Evolutionary conservation across 495 filamentous ascomycete genomes (phyloP).

Genomic region (Acidiella bohemica): DNA sequence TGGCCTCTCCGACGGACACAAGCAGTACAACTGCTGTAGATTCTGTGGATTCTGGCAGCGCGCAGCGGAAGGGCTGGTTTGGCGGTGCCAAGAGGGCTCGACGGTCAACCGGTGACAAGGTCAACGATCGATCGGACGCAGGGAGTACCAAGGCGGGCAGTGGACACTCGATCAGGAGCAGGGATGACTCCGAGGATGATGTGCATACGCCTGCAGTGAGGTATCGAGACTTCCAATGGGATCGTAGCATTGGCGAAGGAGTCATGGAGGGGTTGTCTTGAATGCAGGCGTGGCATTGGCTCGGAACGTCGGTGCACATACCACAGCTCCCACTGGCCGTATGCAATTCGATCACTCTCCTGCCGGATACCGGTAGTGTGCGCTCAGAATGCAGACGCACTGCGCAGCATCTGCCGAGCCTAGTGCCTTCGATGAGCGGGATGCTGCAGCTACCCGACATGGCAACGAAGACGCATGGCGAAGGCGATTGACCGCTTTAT

Average conservation of each 20-base stretch:
- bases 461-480: too few relatives aligned
- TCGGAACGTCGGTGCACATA: too few relatives aligned
- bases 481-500: too few relatives aligned
- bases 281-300: too few relatives aligned
- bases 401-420: too few relatives aligned
- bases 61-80: conserved; percentile 11
- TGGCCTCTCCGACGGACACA: not conserved
- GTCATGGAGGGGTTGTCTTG: conserved; percentile 38
- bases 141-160: conserved; percentile 29
- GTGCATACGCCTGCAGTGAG: conserved; percentile 31
- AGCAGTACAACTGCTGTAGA: conserved; percentile 5
- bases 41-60: not conserved
- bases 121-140: conserved; percentile 17
- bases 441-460: too few relatives aligned
- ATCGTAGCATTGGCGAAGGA: conserved; percentile 46
- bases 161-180: conserved; percentile 18
- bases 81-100: conserved; percentile 19
- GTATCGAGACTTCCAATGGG: conserved; percentile 34
- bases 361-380: too few relatives aligned
- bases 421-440: too few relatives aligned
- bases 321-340: too few relatives aligned
- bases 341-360: too few relatives aligned
- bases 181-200: conserved; percentile 39
- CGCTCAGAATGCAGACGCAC: too few relatives aligned
- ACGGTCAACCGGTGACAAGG: conserved; percentile 17